phyloP scores from a whole-genome alignment of 1,284 basidiomycete genomes.

The Tilletiaria anomala region DNA sequence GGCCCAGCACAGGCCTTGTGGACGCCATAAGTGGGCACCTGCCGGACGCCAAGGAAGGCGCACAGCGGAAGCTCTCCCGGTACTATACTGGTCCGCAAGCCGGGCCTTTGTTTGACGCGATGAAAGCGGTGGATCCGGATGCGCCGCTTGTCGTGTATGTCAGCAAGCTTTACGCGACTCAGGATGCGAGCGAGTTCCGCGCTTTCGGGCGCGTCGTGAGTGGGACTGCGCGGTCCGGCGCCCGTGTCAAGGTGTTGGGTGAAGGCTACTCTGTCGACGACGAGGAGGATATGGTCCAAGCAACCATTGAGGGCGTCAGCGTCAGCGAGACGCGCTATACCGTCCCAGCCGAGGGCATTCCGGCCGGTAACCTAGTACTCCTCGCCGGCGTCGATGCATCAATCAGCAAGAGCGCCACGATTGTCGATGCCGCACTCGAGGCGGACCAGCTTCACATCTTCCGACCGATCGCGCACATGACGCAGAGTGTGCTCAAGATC shows the following conservation, averaged over 20 bases:
- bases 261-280: slow-evolving; percentile 94
- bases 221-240: slow-evolving; percentile 69
- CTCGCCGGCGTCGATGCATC: slow-evolving; percentile 85
- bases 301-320: slow-evolving; percentile 73
- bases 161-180: slow-evolving; percentile 85
- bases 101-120: slow-evolving; percentile 47
- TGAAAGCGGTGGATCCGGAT: slow-evolving; percentile 67
- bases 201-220: slow-evolving; percentile 89
- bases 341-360: slow-evolving; percentile 70
- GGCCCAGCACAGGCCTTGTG: slow-evolving; percentile 56
- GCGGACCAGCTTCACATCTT: slow-evolving; percentile 79
- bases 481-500: slow-evolving; percentile 92
- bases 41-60: slow-evolving; percentile 63
- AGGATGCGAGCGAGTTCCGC: slow-evolving; percentile 86
- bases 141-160: slow-evolving; percentile 86
- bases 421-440: slow-evolving; percentile 40
- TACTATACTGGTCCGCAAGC: slow-evolving; percentile 16
- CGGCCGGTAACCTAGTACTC: slow-evolving; percentile 82
- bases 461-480: slow-evolving; percentile 86
- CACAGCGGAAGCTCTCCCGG: slow-evolving; percentile 53
- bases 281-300: slow-evolving; percentile 90
- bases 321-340: slow-evolving; percentile 84
- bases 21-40: too few relatives aligned
- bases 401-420: slow-evolving; percentile 85
- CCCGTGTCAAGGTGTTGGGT: slow-evolving; percentile 83